Base-by-base conservation (phyloP, 257 asterid species). In the Leonotis leonurus region DNA sequence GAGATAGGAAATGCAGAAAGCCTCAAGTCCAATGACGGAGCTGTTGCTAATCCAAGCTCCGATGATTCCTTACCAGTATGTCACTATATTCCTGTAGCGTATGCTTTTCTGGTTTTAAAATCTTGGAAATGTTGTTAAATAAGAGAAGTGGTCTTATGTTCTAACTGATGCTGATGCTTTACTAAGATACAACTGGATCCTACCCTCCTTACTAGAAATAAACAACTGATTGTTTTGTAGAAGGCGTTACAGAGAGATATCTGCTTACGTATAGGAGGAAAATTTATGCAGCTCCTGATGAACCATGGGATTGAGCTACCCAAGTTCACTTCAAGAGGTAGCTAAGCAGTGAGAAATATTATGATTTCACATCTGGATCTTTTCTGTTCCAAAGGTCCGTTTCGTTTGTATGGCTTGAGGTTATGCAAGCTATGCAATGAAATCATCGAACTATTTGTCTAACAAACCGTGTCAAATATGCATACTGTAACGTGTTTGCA, bases 291-390 rank as follows among this genome's bases (percentile, higher is more conserved):
- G 85, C 83, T 89, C 64, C 58, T 92, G 64, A 76, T 80, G 89
- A 83, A 81, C 62, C 81, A 77, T 59, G 84, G 73, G 70, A 51
- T 84, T 25, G 97, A 84, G 70, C 69, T 86, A 37, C 97, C 95
- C 65, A 89, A 85, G 83, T 86, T 85, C 63, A 50, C 77, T 50
- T 78, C 89, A 52, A 82, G 90, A 86, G 99, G 99, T 92, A 76
- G 60, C 32, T 68, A 39, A 46, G 53, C 48, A 40, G 27, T 40
- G 65, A 54, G 32, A 58, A 13, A 24, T 68, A 32, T 56, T 36
- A 12, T 43, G 30, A 24, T 62, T 50, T 64, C 40, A 18, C 56
- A 45, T 27, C 46, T 59, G 37, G 25, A n/a, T 66, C 35, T 62
- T 62, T 60, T 64, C 30, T 40, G 36, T 56, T 50, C 36, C n/a